Evolutionary conservation across 441 rosid species (phyloP).

Genomic region (Erodium texanum): DNA sequence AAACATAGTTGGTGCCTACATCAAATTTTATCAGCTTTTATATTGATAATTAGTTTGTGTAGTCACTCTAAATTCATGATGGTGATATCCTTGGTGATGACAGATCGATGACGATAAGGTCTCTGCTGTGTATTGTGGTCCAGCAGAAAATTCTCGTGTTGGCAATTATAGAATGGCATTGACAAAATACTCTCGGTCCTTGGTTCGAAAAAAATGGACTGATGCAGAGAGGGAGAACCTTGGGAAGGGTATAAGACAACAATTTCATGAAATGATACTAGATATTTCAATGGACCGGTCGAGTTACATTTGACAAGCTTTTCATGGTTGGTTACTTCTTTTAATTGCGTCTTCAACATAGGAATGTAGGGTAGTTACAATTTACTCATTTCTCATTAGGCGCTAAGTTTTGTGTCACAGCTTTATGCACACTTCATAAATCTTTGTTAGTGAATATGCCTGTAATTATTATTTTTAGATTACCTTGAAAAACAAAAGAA

Average conservation of each 20-base stretch:
- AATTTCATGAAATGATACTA: constrained; percentile 62
- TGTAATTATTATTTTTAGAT: no score
- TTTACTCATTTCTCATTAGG: no score
- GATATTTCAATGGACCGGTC: constrained; percentile 39
- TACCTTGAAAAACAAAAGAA: no score
- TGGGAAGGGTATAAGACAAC: constrained; percentile 62
- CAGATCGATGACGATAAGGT: constrained; percentile 29
- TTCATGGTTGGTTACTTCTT: no score
- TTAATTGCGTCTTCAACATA: no score
- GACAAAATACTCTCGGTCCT: constrained; percentile 38
- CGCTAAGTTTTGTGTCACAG: no score
- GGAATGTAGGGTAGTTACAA: no score
- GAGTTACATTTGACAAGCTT: constrained; percentile 30
- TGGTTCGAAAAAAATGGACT: constrained; percentile 61
- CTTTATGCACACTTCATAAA: no score
- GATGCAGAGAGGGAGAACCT: constrained; percentile 59
- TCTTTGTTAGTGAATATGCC: no score
- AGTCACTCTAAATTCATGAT: no score
- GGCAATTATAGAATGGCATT: constrained; percentile 47
- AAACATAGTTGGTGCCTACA: background rate
- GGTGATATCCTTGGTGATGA: no score
- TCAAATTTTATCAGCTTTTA: background rate
- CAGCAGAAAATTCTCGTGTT: constrained; percentile 61
- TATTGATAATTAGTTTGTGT: background rate
- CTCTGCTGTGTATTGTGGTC: constrained; percentile 45